Evolutionary conservation across 2,329 filamentous ascomycete species (phyloP).

Genomic region (Didymosphaeria variabile): DNA sequence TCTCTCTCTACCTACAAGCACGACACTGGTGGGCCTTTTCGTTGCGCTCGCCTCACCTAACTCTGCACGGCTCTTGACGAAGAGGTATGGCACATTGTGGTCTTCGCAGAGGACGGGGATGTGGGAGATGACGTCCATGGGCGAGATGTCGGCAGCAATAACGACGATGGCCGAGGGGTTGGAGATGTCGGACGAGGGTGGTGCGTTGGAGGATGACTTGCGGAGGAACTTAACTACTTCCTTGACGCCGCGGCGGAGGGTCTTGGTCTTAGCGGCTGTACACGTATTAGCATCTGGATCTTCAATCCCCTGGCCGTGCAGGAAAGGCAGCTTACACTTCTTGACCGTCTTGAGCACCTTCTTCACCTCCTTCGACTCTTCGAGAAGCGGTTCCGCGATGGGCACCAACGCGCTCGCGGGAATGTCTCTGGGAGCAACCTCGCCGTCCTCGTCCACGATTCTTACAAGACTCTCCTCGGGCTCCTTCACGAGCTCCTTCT

Average conservation of each 20-base stretch:
- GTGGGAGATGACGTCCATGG: conserved; percentile 98
- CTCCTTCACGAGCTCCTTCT: conserved; percentile 66
- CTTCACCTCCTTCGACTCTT: conserved; percentile 74
- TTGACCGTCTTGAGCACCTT: conserved; percentile 72
- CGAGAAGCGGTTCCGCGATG: conserved; percentile 81
- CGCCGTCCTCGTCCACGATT: conserved; percentile 51
- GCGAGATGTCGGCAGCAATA: conserved; percentile 96
- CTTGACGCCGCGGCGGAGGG: conserved; percentile 97
- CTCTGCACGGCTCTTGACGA: conserved; percentile 90
- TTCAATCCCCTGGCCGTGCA: neutral
- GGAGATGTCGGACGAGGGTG: conserved; percentile 63
- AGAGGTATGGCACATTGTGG: conserved; percentile 96
- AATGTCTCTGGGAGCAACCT: conserved; percentile 53
- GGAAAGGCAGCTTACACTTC: conserved; percentile 60
- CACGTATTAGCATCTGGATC: conserved; percentile 18
- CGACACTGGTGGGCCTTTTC: conserved; percentile 94
- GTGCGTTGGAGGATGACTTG: conserved; percentile 79
- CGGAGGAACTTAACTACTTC: conserved; percentile 98
- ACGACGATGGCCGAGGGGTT: conserved; percentile 78
- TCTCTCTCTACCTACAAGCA: conserved; percentile 74
- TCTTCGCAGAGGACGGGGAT: conserved; percentile 98
- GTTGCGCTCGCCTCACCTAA: conserved; percentile 92
- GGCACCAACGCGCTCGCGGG: conserved; percentile 72
- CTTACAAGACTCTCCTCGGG: conserved; percentile 62
- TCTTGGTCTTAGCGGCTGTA: conserved; percentile 91